phyloP scores from a whole-genome alignment of 106 monocot genomes.

The Dioscorea alata region DNA sequence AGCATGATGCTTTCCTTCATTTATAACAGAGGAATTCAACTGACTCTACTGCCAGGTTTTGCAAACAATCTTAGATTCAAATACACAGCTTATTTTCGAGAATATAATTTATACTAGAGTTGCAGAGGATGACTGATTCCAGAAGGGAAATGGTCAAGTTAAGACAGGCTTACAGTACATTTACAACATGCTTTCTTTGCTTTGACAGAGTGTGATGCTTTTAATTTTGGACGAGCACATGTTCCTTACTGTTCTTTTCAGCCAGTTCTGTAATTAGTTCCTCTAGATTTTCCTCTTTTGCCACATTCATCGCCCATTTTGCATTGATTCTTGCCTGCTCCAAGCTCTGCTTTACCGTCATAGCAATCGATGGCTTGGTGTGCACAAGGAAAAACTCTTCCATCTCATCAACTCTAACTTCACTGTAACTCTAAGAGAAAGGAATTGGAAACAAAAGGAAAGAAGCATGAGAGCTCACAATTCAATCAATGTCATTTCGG shows the following conservation, averaged over 20 bases:
- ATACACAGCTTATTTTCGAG: neutral
- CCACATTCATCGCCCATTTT: conserved; percentile 3
- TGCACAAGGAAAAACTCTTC: conserved; percentile 6
- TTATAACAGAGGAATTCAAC: too few relatives aligned
- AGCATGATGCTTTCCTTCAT: too few relatives aligned
- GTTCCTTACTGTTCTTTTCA: neutral
- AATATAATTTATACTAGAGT: neutral
- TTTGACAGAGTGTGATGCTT: neutral
- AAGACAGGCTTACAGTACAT: neutral
- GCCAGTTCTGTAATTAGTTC: conserved; percentile 2
- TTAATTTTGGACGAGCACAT: neutral
- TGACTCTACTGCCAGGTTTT: too few relatives aligned
- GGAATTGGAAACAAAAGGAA: neutral
- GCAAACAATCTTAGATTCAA: too few relatives aligned
- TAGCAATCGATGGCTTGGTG: conserved; percentile 11
- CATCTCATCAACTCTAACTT: conserved; percentile 9
- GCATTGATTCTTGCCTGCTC: conserved; percentile 13
- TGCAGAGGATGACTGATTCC: neutral
- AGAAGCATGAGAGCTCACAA: too few relatives aligned
- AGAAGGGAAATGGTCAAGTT: neutral
- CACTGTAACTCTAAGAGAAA: neutral
- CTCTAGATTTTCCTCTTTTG: neutral
- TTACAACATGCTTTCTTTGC: neutral
- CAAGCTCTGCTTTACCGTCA: conserved; percentile 15
- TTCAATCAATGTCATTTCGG: neutral